Evolutionary conservation across 345 rosid species (phyloP), one percentile per base, ranked within the genome.

Genomic region (Aquilaria yunnanensis): DNA sequence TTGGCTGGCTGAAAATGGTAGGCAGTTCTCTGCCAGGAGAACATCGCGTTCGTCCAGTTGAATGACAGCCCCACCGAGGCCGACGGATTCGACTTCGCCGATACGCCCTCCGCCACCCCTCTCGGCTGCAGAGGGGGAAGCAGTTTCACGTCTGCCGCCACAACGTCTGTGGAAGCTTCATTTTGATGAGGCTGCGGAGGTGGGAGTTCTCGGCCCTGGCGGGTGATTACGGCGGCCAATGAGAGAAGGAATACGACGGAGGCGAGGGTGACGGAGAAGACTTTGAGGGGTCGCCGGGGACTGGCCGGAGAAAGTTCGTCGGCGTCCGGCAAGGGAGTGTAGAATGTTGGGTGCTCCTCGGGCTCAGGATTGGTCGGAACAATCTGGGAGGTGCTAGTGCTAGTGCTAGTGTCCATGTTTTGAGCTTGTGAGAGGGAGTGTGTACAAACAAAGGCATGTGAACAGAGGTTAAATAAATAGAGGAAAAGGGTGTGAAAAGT

Each of bases 1-100:
- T 72, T 78, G 54, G 73, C 61, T 3, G 99, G 99, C 62, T 90
- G 99, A 64, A 90, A 94, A 56, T 94, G 99, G 69, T 60, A 94
- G 62, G 93, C 80, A 32, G 96, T 86, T 71, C 96, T 72, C 66
- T 94, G 99, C 97, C 97, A 94, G 7, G 85, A 63, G 70, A 88
- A 68, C 97, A 88, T 83, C 47, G 88, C 88, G 23, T 83, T 83
- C 31, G 92, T 88, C 97, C 97, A 90, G 68, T 87, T 84, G 62
- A 66, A 82, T 2, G 81, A 74, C 0, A 61, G 57, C 45, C 57
- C 34, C 45, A 30, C 59, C 69, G 56, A 58, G 32, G 6, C 23
- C 23, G 76, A 67, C 23, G 83, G 84, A 60, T 74, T 75, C n/a
- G 92, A 86, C 75, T 84, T 86, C 5, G 87, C 83, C 0, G 94